These are phyloP conservation scores for Amphibolis antarctica DNA, from an alignment of 106 monocot genomes.

Conservation along the genomic window DNA sequence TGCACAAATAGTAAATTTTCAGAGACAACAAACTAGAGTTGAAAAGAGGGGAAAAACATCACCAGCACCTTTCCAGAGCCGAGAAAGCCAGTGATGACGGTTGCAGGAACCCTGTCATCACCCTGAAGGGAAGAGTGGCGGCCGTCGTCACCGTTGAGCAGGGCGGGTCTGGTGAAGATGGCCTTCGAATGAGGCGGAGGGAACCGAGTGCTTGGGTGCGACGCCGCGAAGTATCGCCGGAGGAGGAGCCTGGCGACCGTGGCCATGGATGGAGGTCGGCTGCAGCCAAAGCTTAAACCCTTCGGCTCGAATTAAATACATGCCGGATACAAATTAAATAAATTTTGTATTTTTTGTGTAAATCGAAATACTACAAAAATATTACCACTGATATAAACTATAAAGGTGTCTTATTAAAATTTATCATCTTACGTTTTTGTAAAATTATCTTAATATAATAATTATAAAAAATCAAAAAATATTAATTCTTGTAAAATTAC, in stretches of 20 bases:
- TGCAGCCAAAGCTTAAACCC: too few relatives aligned
- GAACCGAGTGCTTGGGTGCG: neutral
- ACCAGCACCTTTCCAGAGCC: slow-evolving; percentile 87
- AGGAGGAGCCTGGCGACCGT: slow-evolving; percentile 1
- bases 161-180: slow-evolving; percentile 20
- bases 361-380: too few relatives aligned
- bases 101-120: slow-evolving; percentile 73
- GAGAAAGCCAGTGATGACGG: slow-evolving; percentile 86
- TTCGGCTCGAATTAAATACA: too few relatives aligned
- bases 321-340: too few relatives aligned
- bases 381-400: too few relatives aligned
- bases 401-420: too few relatives aligned
- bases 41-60: neutral
- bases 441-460: too few relatives aligned
- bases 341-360: too few relatives aligned
- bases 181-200: slow-evolving; percentile 15
- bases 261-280: neutral
- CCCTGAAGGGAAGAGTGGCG: slow-evolving; percentile 21
- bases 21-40: too few relatives aligned
- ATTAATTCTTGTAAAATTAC: too few relatives aligned
- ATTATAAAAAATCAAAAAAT: too few relatives aligned
- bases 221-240: neutral
- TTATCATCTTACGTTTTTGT: too few relatives aligned
- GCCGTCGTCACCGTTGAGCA: slow-evolving; percentile 21
- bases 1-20: slow-evolving; percentile 10